A percentile compares a stretch with the other conserved stretches of the same genome.
phyloP scores from a whole-genome alignment of 148 eudicot species.

The Persicaria maculosa region DNA sequence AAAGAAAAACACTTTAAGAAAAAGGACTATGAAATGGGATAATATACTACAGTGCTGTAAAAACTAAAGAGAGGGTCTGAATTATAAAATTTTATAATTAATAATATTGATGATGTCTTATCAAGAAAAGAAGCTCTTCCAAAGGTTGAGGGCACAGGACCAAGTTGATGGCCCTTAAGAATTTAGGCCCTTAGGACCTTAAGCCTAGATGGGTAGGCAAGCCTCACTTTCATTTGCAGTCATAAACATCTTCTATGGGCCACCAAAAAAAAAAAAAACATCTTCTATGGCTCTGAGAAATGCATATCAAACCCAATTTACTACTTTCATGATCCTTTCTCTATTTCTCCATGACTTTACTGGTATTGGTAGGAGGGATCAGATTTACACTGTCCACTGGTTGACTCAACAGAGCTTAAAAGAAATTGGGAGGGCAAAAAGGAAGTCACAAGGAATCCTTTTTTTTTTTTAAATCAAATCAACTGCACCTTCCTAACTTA shows the following conservation, averaged over 20 bases:
- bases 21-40: not conserved
- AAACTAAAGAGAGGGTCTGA: not conserved
- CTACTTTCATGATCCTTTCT: not conserved
- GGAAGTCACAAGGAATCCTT: not conserved
- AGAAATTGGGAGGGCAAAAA: conserved; percentile 1
- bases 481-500: not conserved
- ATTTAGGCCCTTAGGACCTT: conserved; percentile 3
- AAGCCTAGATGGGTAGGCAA: conserved; percentile 8
- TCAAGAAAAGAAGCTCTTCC: conserved; percentile 5
- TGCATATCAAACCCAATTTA: conserved; percentile 1
- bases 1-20: not conserved
- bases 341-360: not conserved
- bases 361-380: conserved; percentile 1
- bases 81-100: too few relatives aligned
- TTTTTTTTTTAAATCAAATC: not conserved
- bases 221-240: conserved; percentile 8
- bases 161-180: conserved; percentile 2
- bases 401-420: conserved; percentile 6
- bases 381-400: not conserved
- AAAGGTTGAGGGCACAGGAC: conserved; percentile 4
- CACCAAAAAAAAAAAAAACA: too few relatives aligned
- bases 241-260: conserved; percentile 3
- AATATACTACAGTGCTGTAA: not conserved
- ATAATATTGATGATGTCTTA: not conserved
- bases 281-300: not conserved